These are phyloP conservation scores for Brassica hybrid DNA, from an alignment of 441 rosid genomes.

Conservation along the genomic window DNA sequence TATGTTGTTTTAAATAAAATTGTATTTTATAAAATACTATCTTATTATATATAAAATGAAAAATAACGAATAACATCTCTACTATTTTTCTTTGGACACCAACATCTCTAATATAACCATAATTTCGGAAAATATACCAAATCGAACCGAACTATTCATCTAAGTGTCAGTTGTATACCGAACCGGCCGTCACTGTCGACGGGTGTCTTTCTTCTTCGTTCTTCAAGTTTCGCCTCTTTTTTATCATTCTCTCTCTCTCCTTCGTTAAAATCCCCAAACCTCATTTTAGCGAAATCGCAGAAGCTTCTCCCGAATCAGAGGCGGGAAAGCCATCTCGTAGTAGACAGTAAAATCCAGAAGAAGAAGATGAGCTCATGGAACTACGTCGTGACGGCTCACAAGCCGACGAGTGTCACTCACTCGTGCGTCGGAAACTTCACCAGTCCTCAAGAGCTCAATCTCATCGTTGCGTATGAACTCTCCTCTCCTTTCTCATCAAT, in stretches of 20 bases:
- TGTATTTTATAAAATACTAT: no score
- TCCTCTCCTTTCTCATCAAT: neutral
- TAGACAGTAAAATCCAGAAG: neutral
- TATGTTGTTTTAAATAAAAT: no score
- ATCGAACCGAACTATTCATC: constrained; percentile 4
- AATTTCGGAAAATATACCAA: no score
- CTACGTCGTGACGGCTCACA: constrained; percentile 98
- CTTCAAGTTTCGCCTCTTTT: constrained; percentile 23
- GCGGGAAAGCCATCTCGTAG: constrained; percentile 9
- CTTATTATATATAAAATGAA: no score
- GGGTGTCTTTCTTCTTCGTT: constrained; percentile 16
- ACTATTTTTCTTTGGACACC: no score
- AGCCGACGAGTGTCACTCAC: constrained; percentile 95
- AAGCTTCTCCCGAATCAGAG: constrained; percentile 23
- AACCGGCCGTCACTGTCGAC: constrained; percentile 30
- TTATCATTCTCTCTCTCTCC: constrained; percentile 6
- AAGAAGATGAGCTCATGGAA: constrained; percentile 84
- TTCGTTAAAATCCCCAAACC: constrained; percentile 23
- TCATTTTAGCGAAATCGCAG: constrained; percentile 17
- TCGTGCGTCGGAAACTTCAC: constrained; percentile 98
- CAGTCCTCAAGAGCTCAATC: constrained; percentile 90
- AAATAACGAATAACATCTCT: no score
- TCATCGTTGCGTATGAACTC: constrained; percentile 75
- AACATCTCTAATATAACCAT: no score
- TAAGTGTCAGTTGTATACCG: neutral